Evolutionary conservation across 2,329 filamentous ascomycete species (phyloP), one percentile per base, ranked within the genome.

Genomic region (Colletotrichum magnum): DNA sequence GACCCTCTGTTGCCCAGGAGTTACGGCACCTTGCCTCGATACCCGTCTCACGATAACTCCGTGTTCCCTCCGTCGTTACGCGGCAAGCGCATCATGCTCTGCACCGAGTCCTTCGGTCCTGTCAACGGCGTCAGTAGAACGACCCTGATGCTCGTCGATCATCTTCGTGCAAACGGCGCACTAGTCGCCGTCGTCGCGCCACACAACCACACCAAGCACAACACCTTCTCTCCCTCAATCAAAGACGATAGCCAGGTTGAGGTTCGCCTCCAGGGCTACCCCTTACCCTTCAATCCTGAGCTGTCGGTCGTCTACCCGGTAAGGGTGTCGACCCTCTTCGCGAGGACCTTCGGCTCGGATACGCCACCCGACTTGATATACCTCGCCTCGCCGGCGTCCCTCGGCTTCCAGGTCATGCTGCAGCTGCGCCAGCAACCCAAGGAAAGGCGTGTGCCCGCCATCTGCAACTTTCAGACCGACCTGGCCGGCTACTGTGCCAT

Each of bases 61-160:
- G 71, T 77, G 47, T 88, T 88, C 69, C 86, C 86, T 0, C 50
- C 76, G 1, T 75, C 81, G 9, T 83, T 93, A n/a, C 79, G 82
- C 45, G 89, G 88, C 10, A 90, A 89, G 77, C 87, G 86, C 71
- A 85, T 93, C 70, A 79, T 93, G 7, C 85, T 93, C 7, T 91
- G 90, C 70, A 93, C 90, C 15, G 91, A 93, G 76, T 93, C 90
- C 0, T 90, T 92, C 67, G 91, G 90, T 3, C 91, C 91, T 0
- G 89, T 93, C 76, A 93, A 93, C 75, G 91, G 91, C n/a, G 91
- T 93, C 53, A 92, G 89, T 74, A 85, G 90, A 70, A 93, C 91
- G 5, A 93, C 91, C 0, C 82, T 90, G 73, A 92, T 90, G 83
- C 85, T 93, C 59, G 88, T 93, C 62, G 88, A 89, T 75, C 91